phyloP scores from a whole-genome alignment of 164 flowering plant genomes.

The Euptelea pleiosperma region DNA sequence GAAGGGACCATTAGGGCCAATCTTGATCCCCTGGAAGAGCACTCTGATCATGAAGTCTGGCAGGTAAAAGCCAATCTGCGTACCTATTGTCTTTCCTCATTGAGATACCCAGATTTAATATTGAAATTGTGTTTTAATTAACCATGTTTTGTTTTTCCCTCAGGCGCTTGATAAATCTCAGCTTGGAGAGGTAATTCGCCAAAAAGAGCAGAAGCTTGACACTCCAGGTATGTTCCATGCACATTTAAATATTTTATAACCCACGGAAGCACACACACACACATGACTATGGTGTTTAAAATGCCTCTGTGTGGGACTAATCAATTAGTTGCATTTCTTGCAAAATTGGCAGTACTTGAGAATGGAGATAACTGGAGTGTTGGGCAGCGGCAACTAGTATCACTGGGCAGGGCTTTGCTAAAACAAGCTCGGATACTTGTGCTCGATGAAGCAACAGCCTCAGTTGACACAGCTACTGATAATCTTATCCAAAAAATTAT shows the following conservation, averaged over 20 bases:
- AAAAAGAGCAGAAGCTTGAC: slow-evolving; percentile 78
- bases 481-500: slow-evolving; percentile 91
- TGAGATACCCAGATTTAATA: not conserved
- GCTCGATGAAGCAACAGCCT: slow-evolving; percentile 97
- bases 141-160: slow-evolving; percentile 13
- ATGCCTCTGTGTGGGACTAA: not conserved
- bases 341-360: slow-evolving; percentile 63
- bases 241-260: not conserved
- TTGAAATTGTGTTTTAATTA: not conserved
- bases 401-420: slow-evolving; percentile 86
- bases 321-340: not conserved
- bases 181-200: slow-evolving; percentile 75
- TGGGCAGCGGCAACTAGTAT: slow-evolving; percentile 95
- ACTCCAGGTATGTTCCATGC: slow-evolving; percentile 58
- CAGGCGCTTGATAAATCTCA: slow-evolving; percentile 98
- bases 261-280: too few species aligned
- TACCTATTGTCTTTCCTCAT: slow-evolving; percentile 1
- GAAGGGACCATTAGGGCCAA: slow-evolving; percentile 90
- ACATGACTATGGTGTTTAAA: not conserved
- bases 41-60: slow-evolving; percentile 83
- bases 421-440: slow-evolving; percentile 89
- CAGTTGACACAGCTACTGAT: slow-evolving; percentile 95
- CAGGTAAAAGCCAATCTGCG: slow-evolving; percentile 42
- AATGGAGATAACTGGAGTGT: slow-evolving; percentile 99
- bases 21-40: slow-evolving; percentile 94